phyloP scores from a whole-genome alignment of 2,329 filamentous ascomycete species.

The Ophiosphaerella narmari region DNA sequence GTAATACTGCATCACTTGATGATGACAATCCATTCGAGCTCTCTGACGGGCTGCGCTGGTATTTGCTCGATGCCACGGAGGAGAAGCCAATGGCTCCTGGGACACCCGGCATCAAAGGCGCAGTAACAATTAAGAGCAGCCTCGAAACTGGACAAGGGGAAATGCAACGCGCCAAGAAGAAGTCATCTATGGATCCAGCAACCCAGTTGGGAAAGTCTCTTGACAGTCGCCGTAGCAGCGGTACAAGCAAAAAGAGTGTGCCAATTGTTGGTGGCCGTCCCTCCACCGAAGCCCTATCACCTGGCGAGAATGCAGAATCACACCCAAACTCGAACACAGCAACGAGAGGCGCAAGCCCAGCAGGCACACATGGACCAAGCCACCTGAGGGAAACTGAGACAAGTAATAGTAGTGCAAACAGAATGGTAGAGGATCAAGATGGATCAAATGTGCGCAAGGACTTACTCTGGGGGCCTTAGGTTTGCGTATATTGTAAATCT shows the following conservation, averaged over 20 bases:
- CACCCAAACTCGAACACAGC: constrained; percentile 34
- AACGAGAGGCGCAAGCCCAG: constrained; percentile 40
- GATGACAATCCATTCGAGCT: constrained; percentile 98
- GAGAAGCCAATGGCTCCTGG: constrained; percentile 87
- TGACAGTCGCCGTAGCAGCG: constrained; percentile 88
- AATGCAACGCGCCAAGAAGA: constrained; percentile 52
- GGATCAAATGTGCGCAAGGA: constrained; percentile 50
- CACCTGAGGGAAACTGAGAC: constrained; percentile 40
- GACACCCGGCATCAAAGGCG: constrained; percentile 83
- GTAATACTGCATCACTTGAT: constrained; percentile 63
- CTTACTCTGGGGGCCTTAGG: constrained; percentile 50
- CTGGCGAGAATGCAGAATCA: constrained; percentile 27
- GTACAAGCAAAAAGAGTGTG: constrained; percentile 77
- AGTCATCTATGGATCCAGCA: constrained; percentile 52
- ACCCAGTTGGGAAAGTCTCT: constrained; percentile 75
- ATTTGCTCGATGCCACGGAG: constrained; percentile 89
- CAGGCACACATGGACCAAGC: constrained; percentile 37
- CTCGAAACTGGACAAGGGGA: constrained; percentile 84
- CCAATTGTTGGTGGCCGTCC: constrained; percentile 41
- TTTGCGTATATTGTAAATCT: constrained; percentile 38
- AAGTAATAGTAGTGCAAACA: constrained; percentile 22
- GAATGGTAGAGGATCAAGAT: constrained; percentile 37
- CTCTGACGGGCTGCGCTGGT: constrained; percentile 94
- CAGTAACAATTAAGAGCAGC: constrained; percentile 87
- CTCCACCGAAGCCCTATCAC: constrained; percentile 32